Evolutionary conservation across 2,329 filamentous ascomycete species (phyloP), one percentile per base, ranked within the genome.

Genomic region (Ophiostoma australiae): DNA sequence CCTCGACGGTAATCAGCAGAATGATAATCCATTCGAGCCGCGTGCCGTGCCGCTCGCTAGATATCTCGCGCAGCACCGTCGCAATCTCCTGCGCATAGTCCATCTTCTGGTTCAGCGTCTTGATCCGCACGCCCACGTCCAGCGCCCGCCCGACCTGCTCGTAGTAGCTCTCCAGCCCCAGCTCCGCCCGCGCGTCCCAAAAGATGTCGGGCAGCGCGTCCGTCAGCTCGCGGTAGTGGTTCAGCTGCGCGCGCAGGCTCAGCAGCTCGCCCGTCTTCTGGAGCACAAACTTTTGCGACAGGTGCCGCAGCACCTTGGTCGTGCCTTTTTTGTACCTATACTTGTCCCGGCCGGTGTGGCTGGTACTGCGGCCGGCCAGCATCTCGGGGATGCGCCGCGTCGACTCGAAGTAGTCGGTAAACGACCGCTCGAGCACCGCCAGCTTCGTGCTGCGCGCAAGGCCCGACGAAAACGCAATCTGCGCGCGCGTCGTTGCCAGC

Each of bases 61-160:
- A 85, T 78, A 94, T 89, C 79, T 97, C 93, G 72, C 95, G 85
- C 73, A 98, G 81, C 20, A 98, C 94, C 69, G 85, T 92, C 7
- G 95, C 93, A 78, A 97, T 97, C 79, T 98, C 94, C 77, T 95
- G 92, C 0, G 94, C 95, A 79, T 99, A 98, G 77, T 97, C 94
- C 87, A 99, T 96, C 82, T 97, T 97, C 81, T 97, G 92, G 79
- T 99, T 99, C 75, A 98, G 81, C 23, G 92, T 89, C 76, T 91
- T 92, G 81, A 98, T 98, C 69, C 95, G 87, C 35, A 95, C 92
- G 44, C 92, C 91, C 33, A 98, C 94, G 79, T 98, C 95, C 48
- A 99, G 85, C 0, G 93, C 93, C 70, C 90, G 88, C 58, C 94
- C 94, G 58, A 97, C 93, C 79, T 95, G 91, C 75, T 97, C 94